Evolutionary conservation across 2,329 filamentous ascomycete genomes (phyloP), one percentile per base, ranked within the genome.

Genomic region (Aureobasidium zeae): DNA sequence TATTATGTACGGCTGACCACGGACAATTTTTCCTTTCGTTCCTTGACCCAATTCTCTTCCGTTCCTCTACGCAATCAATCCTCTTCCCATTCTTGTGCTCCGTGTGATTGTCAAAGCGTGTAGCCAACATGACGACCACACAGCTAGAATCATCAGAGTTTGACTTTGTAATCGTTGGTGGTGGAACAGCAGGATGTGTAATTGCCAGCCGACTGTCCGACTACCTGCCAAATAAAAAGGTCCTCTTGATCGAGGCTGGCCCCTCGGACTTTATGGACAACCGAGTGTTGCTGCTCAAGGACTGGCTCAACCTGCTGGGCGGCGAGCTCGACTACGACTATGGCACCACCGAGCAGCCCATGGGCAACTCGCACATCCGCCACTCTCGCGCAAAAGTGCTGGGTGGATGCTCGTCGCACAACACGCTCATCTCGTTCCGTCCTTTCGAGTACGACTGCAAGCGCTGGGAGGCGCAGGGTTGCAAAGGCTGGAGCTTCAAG

Each of bases 321-420:
- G 85, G 86, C 57, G 79, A 94, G 58, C 75, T 94, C 49, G 87
- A 94, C 67, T 94, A 89, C 64, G 86, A 94, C 65, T 94, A 94
- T 65, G 77, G 77, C 57, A 94, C 86, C 24, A 86, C 80, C 35
- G 86, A 93, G 66, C 87, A 94, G 69, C 86, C 86, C 51, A 91
- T 66, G 76, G 86, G 86, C 59, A 94, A 94, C 71, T 91, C 84
- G 45, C 76, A 86, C 67, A 94, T 94, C 67, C 80, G 86, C 52
- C 87, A 94, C 69, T 93, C 87, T 11, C 81, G 87, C 50, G 87
- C 87, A 51, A 94, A 94, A 71, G 86, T 94, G 28, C 75, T 94
- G 21, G 87, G 87, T 53, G 87, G 87, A 53, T 94, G 87, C 72
- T 93, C 86, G 32, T 89, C 83, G 48, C 87, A 94, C 73, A 94